Evolutionary conservation across 371 early-diverging fungal species (phyloP).

Genomic region (Lichtheimia corymbifera): DNA sequence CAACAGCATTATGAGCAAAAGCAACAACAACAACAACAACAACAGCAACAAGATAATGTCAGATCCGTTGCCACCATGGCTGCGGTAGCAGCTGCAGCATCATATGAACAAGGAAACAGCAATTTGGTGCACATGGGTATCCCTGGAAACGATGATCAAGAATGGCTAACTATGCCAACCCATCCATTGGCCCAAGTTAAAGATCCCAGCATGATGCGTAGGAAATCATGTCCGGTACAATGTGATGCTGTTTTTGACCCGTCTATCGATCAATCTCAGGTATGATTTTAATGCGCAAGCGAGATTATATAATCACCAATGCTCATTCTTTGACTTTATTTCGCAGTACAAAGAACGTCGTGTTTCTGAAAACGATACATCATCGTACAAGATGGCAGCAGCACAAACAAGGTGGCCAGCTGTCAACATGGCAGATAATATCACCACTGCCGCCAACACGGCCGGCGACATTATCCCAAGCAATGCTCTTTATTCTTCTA

Average conservation of each 20-base stretch:
- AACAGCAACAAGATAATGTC: slow-evolving; percentile 16
- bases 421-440: slow-evolving; percentile 5
- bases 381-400: background rate
- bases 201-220: slow-evolving; percentile 2
- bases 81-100: slow-evolving; percentile 24
- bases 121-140: background rate
- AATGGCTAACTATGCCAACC: slow-evolving; percentile 17
- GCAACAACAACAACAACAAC: slow-evolving; percentile 5
- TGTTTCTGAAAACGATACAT: slow-evolving; percentile 11
- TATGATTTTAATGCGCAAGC: background rate
- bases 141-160: background rate
- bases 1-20: background rate
- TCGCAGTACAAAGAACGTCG: slow-evolving; percentile 16
- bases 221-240: slow-evolving; percentile 10
- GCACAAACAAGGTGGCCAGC: background rate
- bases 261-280: background rate
- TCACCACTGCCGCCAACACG: background rate
- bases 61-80: slow-evolving; percentile 33
- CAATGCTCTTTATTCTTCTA: too few species aligned
- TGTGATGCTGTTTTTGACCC: background rate
- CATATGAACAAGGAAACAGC: slow-evolving; percentile 1
- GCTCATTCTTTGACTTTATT: background rate
- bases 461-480: background rate
- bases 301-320: background rate
- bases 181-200: slow-evolving; percentile 11